These are phyloP conservation scores for Pleurotus sapidus DNA, from an alignment of 768 basidiomycete species.

Conservation along the genomic window DNA sequence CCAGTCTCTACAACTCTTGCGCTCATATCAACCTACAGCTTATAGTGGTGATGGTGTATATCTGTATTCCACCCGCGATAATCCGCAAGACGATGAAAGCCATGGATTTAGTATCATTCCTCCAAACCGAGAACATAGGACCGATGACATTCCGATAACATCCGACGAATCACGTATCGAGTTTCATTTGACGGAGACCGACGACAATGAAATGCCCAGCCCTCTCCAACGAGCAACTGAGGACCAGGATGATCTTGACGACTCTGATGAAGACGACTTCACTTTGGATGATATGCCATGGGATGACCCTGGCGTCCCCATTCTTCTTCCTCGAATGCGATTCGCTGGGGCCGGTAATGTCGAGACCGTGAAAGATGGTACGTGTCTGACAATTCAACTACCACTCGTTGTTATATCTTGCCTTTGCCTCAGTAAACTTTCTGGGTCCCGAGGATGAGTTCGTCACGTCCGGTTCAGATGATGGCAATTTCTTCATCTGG, in stretches of 20 bases:
- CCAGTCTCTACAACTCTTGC: constrained; percentile 4
- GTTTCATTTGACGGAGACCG: constrained; percentile 22
- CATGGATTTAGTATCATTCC: constrained; percentile 21
- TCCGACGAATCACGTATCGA: constrained; percentile 2
- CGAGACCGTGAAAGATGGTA: constrained; percentile 86
- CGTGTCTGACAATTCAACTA: constrained; percentile 16
- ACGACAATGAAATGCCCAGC: neutral
- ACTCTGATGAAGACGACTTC: constrained; percentile 30
- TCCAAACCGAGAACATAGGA: constrained; percentile 20
- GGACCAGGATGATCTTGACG: constrained; percentile 26
- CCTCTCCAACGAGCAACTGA: neutral
- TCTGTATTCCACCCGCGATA: constrained; percentile 70
- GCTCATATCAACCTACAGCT: constrained; percentile 36
- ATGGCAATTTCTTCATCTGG: constrained; percentile 89
- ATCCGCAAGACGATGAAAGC: constrained; percentile 32
- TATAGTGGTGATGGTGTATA: constrained; percentile 74
- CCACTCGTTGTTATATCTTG: too few relatives aligned
- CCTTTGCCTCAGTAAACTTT: constrained; percentile 63
- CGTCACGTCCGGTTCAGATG: constrained; percentile 82
- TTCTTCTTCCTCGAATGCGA: constrained; percentile 59
- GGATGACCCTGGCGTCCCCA: constrained; percentile 37
- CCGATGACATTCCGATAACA: constrained; percentile 5
- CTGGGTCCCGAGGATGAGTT: constrained; percentile 76
- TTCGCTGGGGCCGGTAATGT: constrained; percentile 76
- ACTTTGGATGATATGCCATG: constrained; percentile 22